Conservation (phyloP, 805 yeast species). For the Sungouiella thailandica region DNA sequence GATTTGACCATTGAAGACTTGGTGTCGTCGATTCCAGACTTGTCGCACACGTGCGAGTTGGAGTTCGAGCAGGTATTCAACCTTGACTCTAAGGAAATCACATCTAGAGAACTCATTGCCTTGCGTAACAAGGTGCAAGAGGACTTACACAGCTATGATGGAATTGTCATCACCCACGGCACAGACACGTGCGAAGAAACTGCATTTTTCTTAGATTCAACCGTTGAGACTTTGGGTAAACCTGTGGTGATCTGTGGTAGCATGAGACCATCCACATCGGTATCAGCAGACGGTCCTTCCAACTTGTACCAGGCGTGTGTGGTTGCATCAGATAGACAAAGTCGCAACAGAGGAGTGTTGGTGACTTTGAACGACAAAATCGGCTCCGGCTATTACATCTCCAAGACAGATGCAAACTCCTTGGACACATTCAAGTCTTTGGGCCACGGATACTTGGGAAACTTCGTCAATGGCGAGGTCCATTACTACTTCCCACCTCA, state of each 20-base stretch:
- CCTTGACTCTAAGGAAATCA: conserved; percentile 56
- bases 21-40: conserved; percentile 50
- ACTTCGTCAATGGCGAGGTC: conserved; percentile 60
- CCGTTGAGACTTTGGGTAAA: conserved; percentile 30
- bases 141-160: conserved; percentile 44
- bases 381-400: conserved; percentile 65
- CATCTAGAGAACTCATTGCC: conserved; percentile 39
- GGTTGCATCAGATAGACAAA: conserved; percentile 49
- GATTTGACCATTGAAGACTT: conserved; percentile 37
- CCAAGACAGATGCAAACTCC: conserved; percentile 66
- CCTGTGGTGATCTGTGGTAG: conserved; percentile 70
- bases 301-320: conserved; percentile 66
- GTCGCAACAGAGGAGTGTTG: conserved; percentile 54
- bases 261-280: conserved; percentile 69
- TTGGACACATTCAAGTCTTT: conserved; percentile 63
- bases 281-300: conserved; percentile 71
- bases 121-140: conserved; percentile 44
- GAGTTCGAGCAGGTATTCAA: conserved; percentile 61
- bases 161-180: conserved; percentile 67
- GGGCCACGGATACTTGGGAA: conserved; percentile 69
- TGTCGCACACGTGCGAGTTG: conserved; percentile 48
- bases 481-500: conserved; percentile 62
- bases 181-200: conserved; percentile 68
- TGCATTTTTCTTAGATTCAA: conserved; percentile 55
- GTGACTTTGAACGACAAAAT: conserved; percentile 66